These are phyloP conservation scores for Tricholoma hemisulphureum DNA, from an alignment of 768 basidiomycete genomes.

Conservation along the genomic window DNA sequence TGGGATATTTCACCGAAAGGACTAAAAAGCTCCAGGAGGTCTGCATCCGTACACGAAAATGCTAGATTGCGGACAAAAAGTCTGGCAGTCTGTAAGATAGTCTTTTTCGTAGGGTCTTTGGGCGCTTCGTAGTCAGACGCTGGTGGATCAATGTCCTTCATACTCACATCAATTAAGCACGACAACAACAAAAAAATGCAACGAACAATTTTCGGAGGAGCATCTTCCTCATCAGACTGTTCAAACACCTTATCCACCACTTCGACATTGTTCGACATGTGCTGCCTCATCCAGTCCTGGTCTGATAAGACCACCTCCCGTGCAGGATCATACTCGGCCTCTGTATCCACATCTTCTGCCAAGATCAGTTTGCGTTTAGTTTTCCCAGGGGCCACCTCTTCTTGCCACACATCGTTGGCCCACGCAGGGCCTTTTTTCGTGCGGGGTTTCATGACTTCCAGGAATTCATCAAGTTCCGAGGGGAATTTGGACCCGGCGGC, in stretches of 20 bases:
- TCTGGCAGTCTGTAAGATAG: constrained; percentile 72
- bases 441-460: constrained; percentile 72
- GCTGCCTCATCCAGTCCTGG: constrained; percentile 71
- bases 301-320: constrained; percentile 53
- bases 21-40: constrained; percentile 62
- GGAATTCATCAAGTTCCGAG: constrained; percentile 59
- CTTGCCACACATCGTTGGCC: constrained; percentile 49
- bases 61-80: constrained; percentile 95
- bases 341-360: constrained; percentile 12
- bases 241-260: constrained; percentile 51
- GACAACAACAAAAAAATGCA: neutral
- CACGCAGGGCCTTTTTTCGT: constrained; percentile 59
- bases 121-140: constrained; percentile 17
- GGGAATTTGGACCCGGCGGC: constrained; percentile 30
- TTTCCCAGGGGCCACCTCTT: neutral
- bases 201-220: neutral
- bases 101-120: constrained; percentile 42
- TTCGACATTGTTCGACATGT: constrained; percentile 52
- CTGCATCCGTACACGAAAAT: constrained; percentile 74
- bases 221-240: constrained; percentile 60
- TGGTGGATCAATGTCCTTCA: constrained; percentile 1
- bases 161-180: constrained; percentile 6
- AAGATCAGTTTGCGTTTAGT: constrained; percentile 6
- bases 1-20: constrained; percentile 73
- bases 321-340: constrained; percentile 14